Evolutionary conservation across 2,329 filamentous ascomycete species (phyloP).

Genomic region (Diaporthe vaccinii): DNA sequence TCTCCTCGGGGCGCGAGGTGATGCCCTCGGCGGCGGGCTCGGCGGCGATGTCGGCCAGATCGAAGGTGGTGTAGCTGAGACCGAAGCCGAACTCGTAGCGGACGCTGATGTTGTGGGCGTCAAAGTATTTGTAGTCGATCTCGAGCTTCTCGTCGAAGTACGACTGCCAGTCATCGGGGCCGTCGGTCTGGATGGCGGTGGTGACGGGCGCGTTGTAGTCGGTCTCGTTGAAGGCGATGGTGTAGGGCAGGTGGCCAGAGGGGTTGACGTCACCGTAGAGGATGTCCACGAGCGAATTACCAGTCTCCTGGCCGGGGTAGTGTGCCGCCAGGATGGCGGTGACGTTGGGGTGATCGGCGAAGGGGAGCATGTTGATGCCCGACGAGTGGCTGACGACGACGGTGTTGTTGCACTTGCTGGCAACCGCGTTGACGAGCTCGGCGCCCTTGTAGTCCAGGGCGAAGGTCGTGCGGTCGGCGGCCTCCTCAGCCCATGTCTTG

Average conservation of each 20-base stretch:
- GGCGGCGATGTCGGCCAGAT: conserved; percentile 62
- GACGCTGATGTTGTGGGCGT: conserved; percentile 69
- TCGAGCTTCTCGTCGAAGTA: conserved; percentile 74
- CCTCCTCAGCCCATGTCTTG: conserved; percentile 77
- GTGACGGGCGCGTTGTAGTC: conserved; percentile 60
- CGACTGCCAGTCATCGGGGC: conserved; percentile 57
- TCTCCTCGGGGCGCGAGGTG: conserved; percentile 59
- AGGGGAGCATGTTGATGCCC: conserved; percentile 70
- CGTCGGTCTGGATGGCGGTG: conserved; percentile 53
- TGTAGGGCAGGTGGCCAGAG: conserved; percentile 74
- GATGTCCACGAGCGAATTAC: conserved; percentile 71
- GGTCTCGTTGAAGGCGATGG: conserved; percentile 71
- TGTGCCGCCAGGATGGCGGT: conserved; percentile 73
- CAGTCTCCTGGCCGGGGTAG: conserved; percentile 72
- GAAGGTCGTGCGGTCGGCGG: conserved; percentile 67
- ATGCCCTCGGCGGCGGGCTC: conserved; percentile 57
- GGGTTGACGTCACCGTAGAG: conserved; percentile 74
- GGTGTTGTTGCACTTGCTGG: conserved; percentile 62
- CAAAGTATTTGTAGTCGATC: conserved; percentile 78
- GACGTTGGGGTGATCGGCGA: conserved; percentile 70
- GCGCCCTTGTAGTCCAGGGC: conserved; percentile 73
- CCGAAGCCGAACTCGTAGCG: conserved; percentile 77
- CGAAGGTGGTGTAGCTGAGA: conserved; percentile 71
- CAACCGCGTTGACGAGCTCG: conserved; percentile 67
- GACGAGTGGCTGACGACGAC: conserved; percentile 71